Evolutionary conservation across 2,329 filamentous ascomycete genomes (phyloP).

Genomic region (Claviceps spartinae): DNA sequence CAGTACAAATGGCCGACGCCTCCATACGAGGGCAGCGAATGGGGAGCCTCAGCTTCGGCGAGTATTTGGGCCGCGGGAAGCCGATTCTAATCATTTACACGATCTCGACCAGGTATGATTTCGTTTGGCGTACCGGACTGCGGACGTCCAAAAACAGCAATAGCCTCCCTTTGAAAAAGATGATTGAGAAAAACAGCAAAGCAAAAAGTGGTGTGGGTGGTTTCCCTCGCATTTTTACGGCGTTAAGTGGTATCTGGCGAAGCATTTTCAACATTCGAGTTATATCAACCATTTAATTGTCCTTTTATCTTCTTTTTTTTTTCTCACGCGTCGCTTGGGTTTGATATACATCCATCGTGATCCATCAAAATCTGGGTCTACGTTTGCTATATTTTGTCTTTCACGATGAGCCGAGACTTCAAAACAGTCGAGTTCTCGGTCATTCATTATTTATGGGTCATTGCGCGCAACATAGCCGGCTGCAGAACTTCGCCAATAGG

Average conservation of each 20-base stretch:
- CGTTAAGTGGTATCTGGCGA: constrained; percentile 1
- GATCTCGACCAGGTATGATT: too few relatives aligned
- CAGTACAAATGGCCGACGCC: constrained; percentile 83
- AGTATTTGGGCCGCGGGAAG: constrained; percentile 66
- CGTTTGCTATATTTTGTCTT: neutral
- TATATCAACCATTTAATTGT: constrained; percentile 12
- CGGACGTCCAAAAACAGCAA: constrained; percentile 4
- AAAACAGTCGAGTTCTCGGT: neutral
- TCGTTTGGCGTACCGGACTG: too few relatives aligned
- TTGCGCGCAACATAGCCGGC: neutral
- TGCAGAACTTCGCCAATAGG: constrained; percentile 5
- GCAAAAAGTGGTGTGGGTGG: constrained; percentile 9
- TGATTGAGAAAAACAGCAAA: neutral
- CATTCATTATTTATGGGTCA: neutral
- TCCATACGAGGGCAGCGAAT: constrained; percentile 86
- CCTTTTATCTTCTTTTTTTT: neutral
- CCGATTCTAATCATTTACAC: constrained; percentile 32
- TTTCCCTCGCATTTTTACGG: constrained; percentile 6
- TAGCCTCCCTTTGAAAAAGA: constrained; percentile 11
- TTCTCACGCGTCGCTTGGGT: neutral
- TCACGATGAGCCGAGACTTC: neutral
- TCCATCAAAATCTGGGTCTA: neutral
- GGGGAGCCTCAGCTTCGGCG: constrained; percentile 70
- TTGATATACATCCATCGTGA: neutral
- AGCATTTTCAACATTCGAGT: constrained; percentile 7